Evolutionary conservation across 2,329 filamentous ascomycete species (phyloP), one percentile per base, ranked within the genome.

Genomic region (Lasiodiplodia sp.): DNA sequence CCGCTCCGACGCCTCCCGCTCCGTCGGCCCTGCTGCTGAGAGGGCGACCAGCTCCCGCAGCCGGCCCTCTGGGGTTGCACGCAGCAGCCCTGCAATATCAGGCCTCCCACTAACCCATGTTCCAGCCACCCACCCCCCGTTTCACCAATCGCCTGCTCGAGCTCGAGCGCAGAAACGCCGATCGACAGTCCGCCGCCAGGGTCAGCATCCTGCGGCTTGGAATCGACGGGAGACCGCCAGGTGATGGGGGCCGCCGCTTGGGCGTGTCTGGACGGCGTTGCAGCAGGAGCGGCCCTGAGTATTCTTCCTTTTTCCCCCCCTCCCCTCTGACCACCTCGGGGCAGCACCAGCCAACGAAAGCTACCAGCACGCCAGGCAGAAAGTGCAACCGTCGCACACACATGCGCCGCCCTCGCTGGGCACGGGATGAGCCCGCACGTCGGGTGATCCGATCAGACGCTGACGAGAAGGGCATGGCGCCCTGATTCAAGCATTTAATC

Each of bases 71-170:
- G 65, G 65, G 65, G 65, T 67, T 67, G 65, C 53, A 67, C 53
- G 64, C 53, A 67, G 52, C 53, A 67, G 65, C 65, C 53, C 65
- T 58, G 65, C 53, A 51, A 67, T 67, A 49, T 68, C 55, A 68
- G 66, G 66, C 66, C 66, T 62, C 66, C 66, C 66, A 68, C 66
- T 68, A 68, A 56, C 56, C 53, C 66, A 51, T 62, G 66, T 68
- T 68, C 66, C 66, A 68, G 56, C 66, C 65, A 67, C 65, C 52
- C 53, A 56, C 56, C 66, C 56, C 56, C 66, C 56, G 66, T 68
- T 68, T 68, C 66, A 68, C 66, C 66, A 68, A 68, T 68, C 66
- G 55, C 66, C 66, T 68, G 66, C 66, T 60, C 66, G 66, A 68
- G 66, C 66, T 68, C 66, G 44, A 34, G 65, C 65, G 65, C 65